Conservation (phyloP, 2,329 filamentous ascomycete genomes). For the Clarireedia paspali region DNA sequence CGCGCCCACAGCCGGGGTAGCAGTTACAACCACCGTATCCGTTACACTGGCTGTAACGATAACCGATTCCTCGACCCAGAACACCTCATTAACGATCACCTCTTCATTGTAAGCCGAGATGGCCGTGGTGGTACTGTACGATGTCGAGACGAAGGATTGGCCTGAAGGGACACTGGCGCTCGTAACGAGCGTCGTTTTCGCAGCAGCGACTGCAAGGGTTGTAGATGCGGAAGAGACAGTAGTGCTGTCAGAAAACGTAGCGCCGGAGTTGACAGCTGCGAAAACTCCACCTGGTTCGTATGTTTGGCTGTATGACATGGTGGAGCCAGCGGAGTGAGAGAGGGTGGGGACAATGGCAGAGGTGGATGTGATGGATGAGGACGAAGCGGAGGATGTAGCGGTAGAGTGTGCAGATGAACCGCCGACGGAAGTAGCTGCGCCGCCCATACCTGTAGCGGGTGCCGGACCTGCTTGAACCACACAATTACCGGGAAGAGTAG, state of each 20-base stretch:
- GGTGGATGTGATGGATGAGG: background rate
- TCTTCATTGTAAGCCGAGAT: constrained; percentile 31
- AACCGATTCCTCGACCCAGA: constrained; percentile 48
- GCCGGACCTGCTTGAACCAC: constrained; percentile 38
- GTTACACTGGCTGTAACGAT: background rate
- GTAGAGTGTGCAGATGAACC: constrained; percentile 12
- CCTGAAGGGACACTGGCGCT: constrained; percentile 17
- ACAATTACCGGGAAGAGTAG: constrained; percentile 59
- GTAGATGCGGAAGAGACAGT: background rate
- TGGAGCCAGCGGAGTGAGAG: constrained; percentile 22
- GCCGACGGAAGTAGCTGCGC: constrained; percentile 1
- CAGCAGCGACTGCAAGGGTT: background rate
- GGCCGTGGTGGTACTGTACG: constrained; percentile 39
- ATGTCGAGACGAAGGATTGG: constrained; percentile 38
- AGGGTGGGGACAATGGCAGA: constrained; percentile 21
- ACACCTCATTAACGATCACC: constrained; percentile 42
- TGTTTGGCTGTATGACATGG: constrained; percentile 14
- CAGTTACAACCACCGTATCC: background rate
- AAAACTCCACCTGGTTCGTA: constrained; percentile 30
- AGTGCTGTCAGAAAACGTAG: background rate
- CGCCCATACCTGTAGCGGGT: constrained; percentile 15
- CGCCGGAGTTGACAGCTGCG: constrained; percentile 9
- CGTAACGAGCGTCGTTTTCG: constrained; percentile 11
- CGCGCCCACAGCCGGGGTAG: background rate
- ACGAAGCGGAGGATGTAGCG: constrained; percentile 10